Evolutionary conservation across 2,329 filamentous ascomycete species (phyloP), one percentile per base, ranked within the genome.

Genomic region (Fusarium chaquense): DNA sequence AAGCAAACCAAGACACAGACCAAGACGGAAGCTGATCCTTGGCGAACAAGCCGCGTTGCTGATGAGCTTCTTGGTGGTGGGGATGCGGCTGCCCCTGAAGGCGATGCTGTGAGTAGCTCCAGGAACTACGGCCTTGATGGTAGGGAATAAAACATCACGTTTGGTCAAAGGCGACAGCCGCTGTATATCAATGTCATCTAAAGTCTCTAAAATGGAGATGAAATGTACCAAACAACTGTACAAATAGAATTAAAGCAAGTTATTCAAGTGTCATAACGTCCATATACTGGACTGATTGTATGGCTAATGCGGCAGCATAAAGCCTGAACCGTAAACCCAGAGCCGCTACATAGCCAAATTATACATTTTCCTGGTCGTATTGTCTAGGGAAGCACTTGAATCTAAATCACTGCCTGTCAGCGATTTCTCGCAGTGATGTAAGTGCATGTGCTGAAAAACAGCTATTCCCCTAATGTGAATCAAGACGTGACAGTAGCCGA

Each of bases 81-180:
- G 8, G 62, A 52, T 20, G 38, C 52, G 18, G 38, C 36, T 28
- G n/a, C 36, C 26, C n/a, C 55, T 33, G 81, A 92, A 89, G 71
- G 93, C 78, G 50, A 70, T 26, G 58, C 76, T n/a, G 52, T 77
- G 26, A 78, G 81, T 61, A 83, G 78, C 67, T 77, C 76, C 5
- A 72, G 71, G 55, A 80, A 65, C 65, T 84, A 84, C 57, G 81
- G 82, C 5, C 69, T 84, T 36, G 73, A 74, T 47, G 56, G 50
- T 16, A 46, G 65, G 56, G 62, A 62, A 73, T 71, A 60, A 72
- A 62, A 46, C 44, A 40, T 52, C 30, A 46, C 55, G 62, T 49
- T 49, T 43, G 45, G 41, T 47, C 51, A 36, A 33, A 53, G 59
- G 62, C 57, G 55, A 52, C 26, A 59, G 56, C 40, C 44, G 36